phyloP scores from a whole-genome alignment of 495 filamentous ascomycete species.

The Parmelia sp. region DNA sequence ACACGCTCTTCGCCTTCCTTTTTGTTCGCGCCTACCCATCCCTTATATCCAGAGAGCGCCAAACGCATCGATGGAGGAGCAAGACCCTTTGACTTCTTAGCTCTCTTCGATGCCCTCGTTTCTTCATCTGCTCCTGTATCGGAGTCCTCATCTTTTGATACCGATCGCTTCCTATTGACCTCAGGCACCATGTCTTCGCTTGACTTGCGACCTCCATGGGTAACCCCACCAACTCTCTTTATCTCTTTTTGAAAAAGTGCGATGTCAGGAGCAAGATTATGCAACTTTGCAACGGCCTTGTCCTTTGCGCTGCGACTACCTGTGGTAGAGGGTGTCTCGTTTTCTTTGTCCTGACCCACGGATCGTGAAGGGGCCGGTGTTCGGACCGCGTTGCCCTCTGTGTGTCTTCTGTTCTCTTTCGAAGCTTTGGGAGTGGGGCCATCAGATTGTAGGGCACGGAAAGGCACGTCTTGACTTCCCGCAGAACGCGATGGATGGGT shows the following conservation, averaged over 20 bases:
- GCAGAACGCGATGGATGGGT: conserved; percentile 8
- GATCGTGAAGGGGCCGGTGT: conserved; percentile 45
- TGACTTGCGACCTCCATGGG: conserved; percentile 59
- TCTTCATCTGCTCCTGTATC: conserved; percentile 38
- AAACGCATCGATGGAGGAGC: conserved; percentile 62
- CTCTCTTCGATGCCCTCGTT: conserved; percentile 50
- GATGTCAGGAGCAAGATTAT: conserved; percentile 73
- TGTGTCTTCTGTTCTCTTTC: conserved; percentile 21
- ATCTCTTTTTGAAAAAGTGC: conserved; percentile 88
- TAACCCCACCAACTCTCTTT: conserved; percentile 77
- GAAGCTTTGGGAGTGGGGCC: conserved; percentile 20
- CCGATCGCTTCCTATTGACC: conserved; percentile 35
- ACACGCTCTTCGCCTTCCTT: conserved; percentile 78
- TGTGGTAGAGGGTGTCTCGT: conserved; percentile 71
- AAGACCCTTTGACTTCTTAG: conserved; percentile 47
- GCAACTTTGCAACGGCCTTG: conserved; percentile 66
- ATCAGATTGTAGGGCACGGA: conserved; percentile 21
- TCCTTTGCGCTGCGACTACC: conserved; percentile 83
- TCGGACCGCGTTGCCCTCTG: conserved; percentile 29
- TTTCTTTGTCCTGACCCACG: conserved; percentile 63
- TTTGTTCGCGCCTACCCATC: conserved; percentile 61
- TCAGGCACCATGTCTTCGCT: conserved; percentile 43
- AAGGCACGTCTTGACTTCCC: conserved; percentile 14
- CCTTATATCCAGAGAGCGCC: conserved; percentile 70
- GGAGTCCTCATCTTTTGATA: conserved; percentile 45